Evolutionary conservation across 2,329 filamentous ascomycete genomes (phyloP).

Genomic region (Diaporthe capsici): DNA sequence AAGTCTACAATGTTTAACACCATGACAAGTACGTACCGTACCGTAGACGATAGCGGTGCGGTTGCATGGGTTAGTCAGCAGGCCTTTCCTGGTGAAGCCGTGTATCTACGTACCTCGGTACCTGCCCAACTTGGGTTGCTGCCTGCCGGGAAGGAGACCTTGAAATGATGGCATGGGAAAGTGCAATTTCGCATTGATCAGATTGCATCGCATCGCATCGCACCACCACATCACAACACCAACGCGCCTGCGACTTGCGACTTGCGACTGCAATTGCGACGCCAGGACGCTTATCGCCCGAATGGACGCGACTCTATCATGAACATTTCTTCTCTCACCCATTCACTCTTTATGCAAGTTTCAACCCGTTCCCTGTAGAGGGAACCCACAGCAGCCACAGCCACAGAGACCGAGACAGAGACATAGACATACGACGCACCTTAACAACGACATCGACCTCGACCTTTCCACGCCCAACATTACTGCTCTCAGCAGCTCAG

Average conservation of each 20-base stretch:
- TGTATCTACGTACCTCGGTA: not conserved
- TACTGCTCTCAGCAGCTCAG: not conserved
- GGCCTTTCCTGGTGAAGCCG: not conserved
- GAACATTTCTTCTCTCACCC: conserved; percentile 1
- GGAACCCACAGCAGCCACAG: not conserved
- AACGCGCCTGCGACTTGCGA: conserved; percentile 15
- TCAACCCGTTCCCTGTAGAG: conserved; percentile 36
- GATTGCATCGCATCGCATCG: not conserved
- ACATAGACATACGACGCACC: not conserved
- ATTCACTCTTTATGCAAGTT: conserved; percentile 38
- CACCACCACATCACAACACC: not conserved
- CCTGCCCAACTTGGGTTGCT: not conserved
- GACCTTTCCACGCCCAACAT: not conserved
- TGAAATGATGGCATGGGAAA: conserved; percentile 31
- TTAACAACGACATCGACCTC: not conserved
- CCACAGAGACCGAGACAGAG: not conserved
- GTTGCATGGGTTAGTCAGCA: conserved; percentile 17
- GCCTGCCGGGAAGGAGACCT: conserved; percentile 3
- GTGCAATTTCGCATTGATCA: conserved; percentile 29
- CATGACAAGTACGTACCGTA: not conserved
- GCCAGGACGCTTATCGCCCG: not conserved
- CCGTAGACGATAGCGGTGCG: no score
- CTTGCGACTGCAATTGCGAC: conserved; percentile 1
- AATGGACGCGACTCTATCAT: conserved; percentile 14
- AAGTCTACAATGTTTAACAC: not conserved